These are phyloP conservation scores for Leccinum pellstonianum DNA, from an alignment of 768 basidiomycete species.

Conservation along the genomic window DNA sequence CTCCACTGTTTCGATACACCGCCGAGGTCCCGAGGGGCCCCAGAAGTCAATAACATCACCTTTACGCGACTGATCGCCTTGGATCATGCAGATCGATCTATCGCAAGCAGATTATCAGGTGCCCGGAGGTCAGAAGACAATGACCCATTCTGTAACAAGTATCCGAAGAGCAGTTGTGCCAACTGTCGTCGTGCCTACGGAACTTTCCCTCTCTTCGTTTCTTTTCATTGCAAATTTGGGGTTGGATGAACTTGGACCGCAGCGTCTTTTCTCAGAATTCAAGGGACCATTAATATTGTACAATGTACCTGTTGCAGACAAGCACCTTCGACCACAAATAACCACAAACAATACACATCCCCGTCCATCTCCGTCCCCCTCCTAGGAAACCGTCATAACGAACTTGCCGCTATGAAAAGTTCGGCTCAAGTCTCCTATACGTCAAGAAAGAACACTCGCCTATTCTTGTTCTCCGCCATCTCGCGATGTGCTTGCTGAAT, in stretches of 20 bases:
- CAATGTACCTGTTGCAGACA: background rate
- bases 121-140: background rate
- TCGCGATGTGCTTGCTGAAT: slow-evolving; percentile 80
- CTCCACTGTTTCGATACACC: background rate
- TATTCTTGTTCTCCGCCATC: slow-evolving; percentile 76
- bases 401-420: slow-evolving; percentile 32
- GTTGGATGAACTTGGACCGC: slow-evolving; percentile 3
- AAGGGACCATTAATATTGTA: background rate
- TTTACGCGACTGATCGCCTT: background rate
- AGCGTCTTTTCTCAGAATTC: background rate
- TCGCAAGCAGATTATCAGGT: slow-evolving; percentile 1
- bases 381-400: slow-evolving; percentile 27
- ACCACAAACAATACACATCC: slow-evolving; percentile 6
- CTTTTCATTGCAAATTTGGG: slow-evolving; percentile 6
- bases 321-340: slow-evolving; percentile 4
- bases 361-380: background rate
- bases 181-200: slow-evolving; percentile 13
- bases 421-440: background rate
- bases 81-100: slow-evolving; percentile 1
- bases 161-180: background rate
- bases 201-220: slow-evolving; percentile 1
- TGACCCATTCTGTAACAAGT: background rate
- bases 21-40: slow-evolving; percentile 17
- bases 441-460: slow-evolving; percentile 25
- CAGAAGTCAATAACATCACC: background rate